Base-by-base conservation (phyloP, 169 alveolate species). In the Cyclospora cayetanensis region DNA sequence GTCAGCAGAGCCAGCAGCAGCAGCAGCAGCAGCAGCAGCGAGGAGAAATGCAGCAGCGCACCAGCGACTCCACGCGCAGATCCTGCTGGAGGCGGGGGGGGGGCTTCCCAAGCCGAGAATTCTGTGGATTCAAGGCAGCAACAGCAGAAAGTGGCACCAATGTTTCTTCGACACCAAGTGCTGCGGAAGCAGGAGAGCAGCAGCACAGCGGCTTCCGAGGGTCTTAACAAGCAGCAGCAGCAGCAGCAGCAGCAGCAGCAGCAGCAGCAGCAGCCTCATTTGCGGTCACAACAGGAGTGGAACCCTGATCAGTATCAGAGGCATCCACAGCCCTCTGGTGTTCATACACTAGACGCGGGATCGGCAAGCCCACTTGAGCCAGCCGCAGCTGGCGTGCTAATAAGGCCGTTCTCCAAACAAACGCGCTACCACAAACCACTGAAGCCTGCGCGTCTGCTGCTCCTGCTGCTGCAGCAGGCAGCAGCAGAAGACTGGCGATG, bases 401-500 rank as follows among this genome's bases (percentile, higher is more conserved):
- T 41, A 20, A 27, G 79, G 42, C 79, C 20, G 42, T 18, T 22
- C 20, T 27, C 43, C 4, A 7, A 41, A 5, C 79, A 66, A 41
- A 27, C n/a, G 79, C 79, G 79, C 79, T 7, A 41, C 41, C 27
- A 41, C 42, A 66, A 41, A 22, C n/a, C 41, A 66, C 35, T 66
- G 20, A 66, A 35, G 79, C 41, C 41, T 20, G 31, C 25, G 25
- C 79, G 42, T 25, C 79, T 35, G n/a, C 31, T 66, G 79, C 79
- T 66, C 43, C 41, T 66, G 79, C 46, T 66, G 79, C 79, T 66
- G 79, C 79, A 66, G 39, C 79, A 66, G 39, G 79, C 79, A 66
- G 41, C 79, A 66, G 79, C 79, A 66, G 43, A 22, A 66, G 79
- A 66, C 79, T 66, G 42, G 42, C 35, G 0, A 41, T 66, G 79